Evolutionary conservation across 2,329 filamentous ascomycete species (phyloP), one percentile per base, ranked within the genome.

Genomic region (Geosmithia putterillii): DNA sequence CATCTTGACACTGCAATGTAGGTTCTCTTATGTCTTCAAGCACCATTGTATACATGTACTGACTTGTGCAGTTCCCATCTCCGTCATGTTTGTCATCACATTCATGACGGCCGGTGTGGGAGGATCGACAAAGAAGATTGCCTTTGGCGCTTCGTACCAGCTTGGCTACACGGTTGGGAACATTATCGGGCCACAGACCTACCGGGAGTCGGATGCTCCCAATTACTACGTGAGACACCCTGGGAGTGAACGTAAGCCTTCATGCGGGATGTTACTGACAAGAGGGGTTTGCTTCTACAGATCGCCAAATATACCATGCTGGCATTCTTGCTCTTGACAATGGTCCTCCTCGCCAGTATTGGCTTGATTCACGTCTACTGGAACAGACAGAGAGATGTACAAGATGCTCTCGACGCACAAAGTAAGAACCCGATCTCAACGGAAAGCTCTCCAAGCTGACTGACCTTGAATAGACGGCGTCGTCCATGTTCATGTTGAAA

Each of bases 131-230:
- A 45, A 45, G 25, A 45, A 45, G 23, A 36, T 45, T 8, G 44
- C 44, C 8, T 45, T 45, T 28, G 44, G 44, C 32, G 44, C 34
- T 2, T 22, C 44, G 2, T 45, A 45, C 22, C 44, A 45, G 21
- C n/a, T 45, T n/a, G 44, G 44, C 9, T 45, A 45, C 36, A 34
- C 44, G 21, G 34, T 43, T 39, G 44, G 44, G 2, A 45, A 45
- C 21, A 45, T 45, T 37, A 43, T 45, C n/a, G 44, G 44, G 32
- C 44, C 44, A 10, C 44, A 45, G 41, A 45, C 44, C 15, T 45
- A 43, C 20, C 34, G 44, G 15, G 38, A 20, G 10, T 17, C 19
- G 9, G 44, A 45, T 41, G 44, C 44, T 21, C 44, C 44, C 14
- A 32, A 45, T 23, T 45, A 45, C 40, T 45, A 45, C 32, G 44